These are phyloP conservation scores for Rhizopogon roseolus DNA, from an alignment of 768 basidiomycete species.

Conservation along the genomic window DNA sequence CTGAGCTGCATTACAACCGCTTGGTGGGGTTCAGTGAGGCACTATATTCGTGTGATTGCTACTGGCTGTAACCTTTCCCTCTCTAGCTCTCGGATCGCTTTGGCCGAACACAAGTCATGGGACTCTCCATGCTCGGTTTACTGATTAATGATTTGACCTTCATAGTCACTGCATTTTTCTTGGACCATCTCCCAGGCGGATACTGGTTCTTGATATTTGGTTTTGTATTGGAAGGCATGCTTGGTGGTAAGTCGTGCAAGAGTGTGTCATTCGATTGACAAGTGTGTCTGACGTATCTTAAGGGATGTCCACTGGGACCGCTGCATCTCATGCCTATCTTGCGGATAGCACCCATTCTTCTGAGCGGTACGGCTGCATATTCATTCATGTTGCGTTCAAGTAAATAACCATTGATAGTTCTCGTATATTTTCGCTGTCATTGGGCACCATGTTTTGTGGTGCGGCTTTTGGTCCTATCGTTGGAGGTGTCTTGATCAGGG, in stretches of 20 bases:
- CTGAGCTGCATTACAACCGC: conserved; percentile 75
- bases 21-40: conserved; percentile 80
- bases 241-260: conserved; percentile 54
- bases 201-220: conserved; percentile 76
- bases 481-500: conserved; percentile 58
- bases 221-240: conserved; percentile 58
- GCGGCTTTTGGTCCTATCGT: conserved; percentile 73
- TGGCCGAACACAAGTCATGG: conserved; percentile 65
- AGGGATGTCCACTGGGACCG: conserved; percentile 49
- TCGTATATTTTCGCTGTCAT: conserved; percentile 55
- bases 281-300: conserved; percentile 3
- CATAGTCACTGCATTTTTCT: conserved; percentile 57
- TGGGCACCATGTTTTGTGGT: conserved; percentile 71
- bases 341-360: conserved; percentile 60
- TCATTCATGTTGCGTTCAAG: not conserved
- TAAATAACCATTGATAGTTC: conserved; percentile 38
- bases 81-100: conserved; percentile 68
- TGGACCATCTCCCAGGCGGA: conserved; percentile 64
- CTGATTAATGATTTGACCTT: conserved; percentile 62
- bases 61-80: not conserved
- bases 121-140: conserved; percentile 55
- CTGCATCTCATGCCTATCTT: conserved; percentile 60
- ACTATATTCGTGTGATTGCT: not conserved
- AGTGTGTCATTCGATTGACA: not conserved
- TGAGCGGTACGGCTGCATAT: conserved; percentile 37